Evolutionary conservation across 805 yeast genomes (phyloP).

Genomic region (Priceomyces medius): DNA sequence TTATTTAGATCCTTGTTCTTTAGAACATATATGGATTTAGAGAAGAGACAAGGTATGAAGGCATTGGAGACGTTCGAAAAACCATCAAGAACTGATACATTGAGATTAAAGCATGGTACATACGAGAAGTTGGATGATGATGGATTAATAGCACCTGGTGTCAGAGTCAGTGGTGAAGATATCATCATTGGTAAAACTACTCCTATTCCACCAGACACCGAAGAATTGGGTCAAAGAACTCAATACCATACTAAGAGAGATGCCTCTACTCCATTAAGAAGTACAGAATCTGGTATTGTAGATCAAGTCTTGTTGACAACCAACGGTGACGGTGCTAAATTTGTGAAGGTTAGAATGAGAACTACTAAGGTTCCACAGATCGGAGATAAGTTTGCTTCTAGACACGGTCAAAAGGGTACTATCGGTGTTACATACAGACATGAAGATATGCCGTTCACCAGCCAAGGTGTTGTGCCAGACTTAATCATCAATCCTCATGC

Average conservation of each 20-base stretch:
- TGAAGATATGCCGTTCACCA: constrained; percentile 98
- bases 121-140: constrained; percentile 98
- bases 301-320: constrained; percentile 97
- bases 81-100: constrained; percentile 91
- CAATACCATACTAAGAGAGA: constrained; percentile 98
- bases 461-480: constrained; percentile 96
- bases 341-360: constrained; percentile 98
- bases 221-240: constrained; percentile 97
- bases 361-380: constrained; percentile 98
- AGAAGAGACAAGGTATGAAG: constrained; percentile 97
- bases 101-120: constrained; percentile 95
- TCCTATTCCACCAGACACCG: constrained; percentile 98
- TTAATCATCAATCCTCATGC: constrained; percentile 98
- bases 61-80: constrained; percentile 97
- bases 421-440: constrained; percentile 98
- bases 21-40: constrained; percentile 98
- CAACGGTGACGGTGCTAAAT: constrained; percentile 96
- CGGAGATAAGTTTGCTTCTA: constrained; percentile 98
- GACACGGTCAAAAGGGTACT: constrained; percentile 99
- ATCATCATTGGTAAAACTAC: constrained; percentile 98
- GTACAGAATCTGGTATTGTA: constrained; percentile 97
- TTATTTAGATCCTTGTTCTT: constrained; percentile 92
- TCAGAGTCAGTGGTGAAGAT: constrained; percentile 98
- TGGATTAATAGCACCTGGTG: constrained; percentile 97
- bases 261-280: constrained; percentile 95